Evolutionary conservation across 2,329 filamentous ascomycete species (phyloP).

Genomic region (Fusarium incarnatum): DNA sequence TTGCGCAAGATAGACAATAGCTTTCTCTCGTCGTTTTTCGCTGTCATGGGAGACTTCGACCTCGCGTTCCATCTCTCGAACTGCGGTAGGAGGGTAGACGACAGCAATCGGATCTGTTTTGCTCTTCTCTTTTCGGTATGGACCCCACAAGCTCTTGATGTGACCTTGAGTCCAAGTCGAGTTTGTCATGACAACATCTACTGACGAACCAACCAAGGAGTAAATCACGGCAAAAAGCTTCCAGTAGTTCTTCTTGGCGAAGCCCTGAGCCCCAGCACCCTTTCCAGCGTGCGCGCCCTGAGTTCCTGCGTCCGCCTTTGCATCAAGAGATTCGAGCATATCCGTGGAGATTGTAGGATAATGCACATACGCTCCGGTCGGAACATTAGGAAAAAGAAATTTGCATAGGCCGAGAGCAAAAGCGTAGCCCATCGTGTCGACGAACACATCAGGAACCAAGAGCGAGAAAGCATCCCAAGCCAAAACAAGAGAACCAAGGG

Average conservation of each 20-base stretch:
- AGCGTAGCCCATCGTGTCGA: slow-evolving; percentile 98
- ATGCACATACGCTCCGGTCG: slow-evolving; percentile 94
- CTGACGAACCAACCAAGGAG: slow-evolving; percentile 80
- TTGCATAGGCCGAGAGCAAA: slow-evolving; percentile 88
- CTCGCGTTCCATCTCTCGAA: slow-evolving; percentile 81
- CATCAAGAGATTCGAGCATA: slow-evolving; percentile 88
- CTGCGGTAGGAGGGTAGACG: slow-evolving; percentile 92
- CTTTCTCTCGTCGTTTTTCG: slow-evolving; percentile 76
- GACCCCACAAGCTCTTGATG: slow-evolving; percentile 83
- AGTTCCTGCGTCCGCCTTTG: slow-evolving; percentile 65
- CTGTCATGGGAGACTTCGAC: slow-evolving; percentile 77
- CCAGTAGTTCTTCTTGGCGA: slow-evolving; percentile 86
- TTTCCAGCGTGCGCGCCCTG: slow-evolving; percentile 87
- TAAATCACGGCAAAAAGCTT: slow-evolving; percentile 84
- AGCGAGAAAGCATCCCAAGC: slow-evolving; percentile 95
- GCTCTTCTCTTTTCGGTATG: slow-evolving; percentile 60
- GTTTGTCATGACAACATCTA: slow-evolving; percentile 98
- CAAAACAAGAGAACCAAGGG: slow-evolving; percentile 85
- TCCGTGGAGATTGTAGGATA: slow-evolving; percentile 99
- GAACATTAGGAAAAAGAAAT: slow-evolving; percentile 81
- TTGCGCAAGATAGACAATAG: slow-evolving; percentile 93
- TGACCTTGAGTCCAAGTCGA: slow-evolving; percentile 93
- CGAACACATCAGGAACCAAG: slow-evolving; percentile 90
- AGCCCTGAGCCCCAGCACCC: slow-evolving; percentile 77
- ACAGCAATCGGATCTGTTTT: slow-evolving; percentile 71